These are phyloP conservation scores for Colletotrichum salicis DNA, from an alignment of 2,329 filamentous ascomycete genomes.

Conservation along the genomic window DNA sequence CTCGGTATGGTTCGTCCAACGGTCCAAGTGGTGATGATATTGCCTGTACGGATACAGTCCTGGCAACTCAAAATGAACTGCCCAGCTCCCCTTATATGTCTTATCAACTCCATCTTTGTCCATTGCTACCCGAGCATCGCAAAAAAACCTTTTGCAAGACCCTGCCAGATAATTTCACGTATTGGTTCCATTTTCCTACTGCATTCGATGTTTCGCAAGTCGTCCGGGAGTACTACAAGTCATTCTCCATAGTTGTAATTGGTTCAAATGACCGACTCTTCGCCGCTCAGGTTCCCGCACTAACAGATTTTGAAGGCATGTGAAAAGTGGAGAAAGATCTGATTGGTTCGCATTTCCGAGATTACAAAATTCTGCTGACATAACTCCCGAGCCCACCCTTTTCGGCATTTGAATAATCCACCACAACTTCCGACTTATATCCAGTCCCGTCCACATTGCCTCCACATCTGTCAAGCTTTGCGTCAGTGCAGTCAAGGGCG, in stretches of 20 bases:
- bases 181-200: neutral
- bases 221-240: neutral
- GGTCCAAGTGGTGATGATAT: neutral
- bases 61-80: neutral
- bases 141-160: neutral
- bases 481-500: neutral
- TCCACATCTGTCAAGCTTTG: neutral
- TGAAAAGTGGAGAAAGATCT: neutral
- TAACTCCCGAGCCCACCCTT: neutral
- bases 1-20: neutral
- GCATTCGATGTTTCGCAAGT: neutral
- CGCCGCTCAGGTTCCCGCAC: neutral
- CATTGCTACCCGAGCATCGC: neutral
- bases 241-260: neutral
- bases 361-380: neutral
- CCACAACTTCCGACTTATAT: constrained; percentile 14
- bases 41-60: neutral
- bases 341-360: neutral
- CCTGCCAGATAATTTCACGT: neutral
- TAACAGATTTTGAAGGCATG: neutral
- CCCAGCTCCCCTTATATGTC: neutral
- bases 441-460: neutral
- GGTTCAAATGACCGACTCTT: neutral
- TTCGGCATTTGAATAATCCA: neutral
- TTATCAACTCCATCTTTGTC: neutral